phyloP scores from a whole-genome alignment of 78 protist species.

The Emiliania huxleyi region DNA sequence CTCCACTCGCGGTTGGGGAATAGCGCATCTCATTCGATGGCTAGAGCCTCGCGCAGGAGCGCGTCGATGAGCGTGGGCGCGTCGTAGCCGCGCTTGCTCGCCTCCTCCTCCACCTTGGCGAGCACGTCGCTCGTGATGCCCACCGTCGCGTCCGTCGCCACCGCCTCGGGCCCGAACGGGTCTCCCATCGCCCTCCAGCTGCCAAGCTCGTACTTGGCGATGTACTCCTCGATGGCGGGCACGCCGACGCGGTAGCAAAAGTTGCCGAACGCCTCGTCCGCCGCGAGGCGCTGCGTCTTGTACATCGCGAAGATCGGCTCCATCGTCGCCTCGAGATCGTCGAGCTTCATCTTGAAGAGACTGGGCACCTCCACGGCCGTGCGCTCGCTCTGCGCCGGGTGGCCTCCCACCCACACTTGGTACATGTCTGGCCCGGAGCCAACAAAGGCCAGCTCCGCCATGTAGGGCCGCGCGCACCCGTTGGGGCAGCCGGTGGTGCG shows the following conservation, averaged over 20 bases:
- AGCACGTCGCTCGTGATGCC: not conserved
- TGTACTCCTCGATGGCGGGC: not conserved
- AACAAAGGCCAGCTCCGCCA: slow-evolving; percentile 77
- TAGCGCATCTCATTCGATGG: too few species aligned
- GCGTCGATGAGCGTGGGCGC: not conserved
- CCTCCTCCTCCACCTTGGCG: not conserved
- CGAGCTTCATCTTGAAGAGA: not conserved
- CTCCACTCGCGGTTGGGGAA: too few species aligned
- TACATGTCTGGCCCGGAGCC: slow-evolving; percentile 67
- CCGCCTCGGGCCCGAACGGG: not conserved
- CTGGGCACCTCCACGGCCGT: not conserved
- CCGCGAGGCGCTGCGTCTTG: not conserved
- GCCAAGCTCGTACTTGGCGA: not conserved
- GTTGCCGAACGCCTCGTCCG: slow-evolving; percentile 26
- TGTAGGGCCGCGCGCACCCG: slow-evolving; percentile 82
- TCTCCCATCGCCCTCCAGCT: not conserved
- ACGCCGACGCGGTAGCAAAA: slow-evolving; percentile 17
- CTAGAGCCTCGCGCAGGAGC: not conserved
- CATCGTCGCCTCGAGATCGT: not conserved
- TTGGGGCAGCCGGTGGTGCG: slow-evolving; percentile 84
- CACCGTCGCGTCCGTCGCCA: not conserved
- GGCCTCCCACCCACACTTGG: slow-evolving; percentile 50
- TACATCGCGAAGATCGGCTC: slow-evolving; percentile 31
- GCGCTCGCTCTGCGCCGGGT: not conserved
- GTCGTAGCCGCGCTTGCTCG: not conserved